Evolutionary conservation across 192 early-diverging fungal species (phyloP), one percentile per base, ranked within the genome.

Genomic region (Coemansia asiatica): DNA sequence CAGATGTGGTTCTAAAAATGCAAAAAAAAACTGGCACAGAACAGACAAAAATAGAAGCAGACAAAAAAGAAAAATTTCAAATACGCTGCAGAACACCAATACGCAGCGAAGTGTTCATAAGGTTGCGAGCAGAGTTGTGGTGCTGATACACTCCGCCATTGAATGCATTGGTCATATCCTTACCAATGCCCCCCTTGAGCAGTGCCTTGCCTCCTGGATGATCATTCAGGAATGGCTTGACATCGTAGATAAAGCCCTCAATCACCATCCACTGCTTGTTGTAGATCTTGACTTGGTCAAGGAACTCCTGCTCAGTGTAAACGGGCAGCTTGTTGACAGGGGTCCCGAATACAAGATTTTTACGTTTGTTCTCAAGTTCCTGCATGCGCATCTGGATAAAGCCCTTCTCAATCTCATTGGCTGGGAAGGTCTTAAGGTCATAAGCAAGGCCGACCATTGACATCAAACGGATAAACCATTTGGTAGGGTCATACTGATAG

Each of bases 101-200:
- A 35, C 78, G 78, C 26, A 81, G 69, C 38, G 79, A 75, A 1
- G 73, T 75, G 69, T 81, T 81, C 79, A 81, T 81, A 59, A 97
- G 76, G 77, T 94, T 91, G 48, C 92, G 82, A 2, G 94, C 94
- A 28, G 91, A 93, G 63, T 93, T 96, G 68, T 89, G 86, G 72
- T 97, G 95, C 69, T 90, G 82, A 75, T 97, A 95, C 16, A 96
- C 85, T 55, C 90, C 93, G 21, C 95, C 94, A 63, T 96, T 92
- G 83, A 96, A 96, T 2, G 90, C 83, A 15, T 79, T 84, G 8
- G 94, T 94, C 69, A 90, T 87, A 68, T 97, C 93, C 72, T 91
- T 90, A 64, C 95, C 95, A 31, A 95, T 81, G 27, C 79, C 86
- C 59, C 82, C 76, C 25, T 84, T 81, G 64, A 96, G 77, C 65